phyloP scores from a whole-genome alignment of 1,284 basidiomycete species.

The Cystobasidium slooffiae region DNA sequence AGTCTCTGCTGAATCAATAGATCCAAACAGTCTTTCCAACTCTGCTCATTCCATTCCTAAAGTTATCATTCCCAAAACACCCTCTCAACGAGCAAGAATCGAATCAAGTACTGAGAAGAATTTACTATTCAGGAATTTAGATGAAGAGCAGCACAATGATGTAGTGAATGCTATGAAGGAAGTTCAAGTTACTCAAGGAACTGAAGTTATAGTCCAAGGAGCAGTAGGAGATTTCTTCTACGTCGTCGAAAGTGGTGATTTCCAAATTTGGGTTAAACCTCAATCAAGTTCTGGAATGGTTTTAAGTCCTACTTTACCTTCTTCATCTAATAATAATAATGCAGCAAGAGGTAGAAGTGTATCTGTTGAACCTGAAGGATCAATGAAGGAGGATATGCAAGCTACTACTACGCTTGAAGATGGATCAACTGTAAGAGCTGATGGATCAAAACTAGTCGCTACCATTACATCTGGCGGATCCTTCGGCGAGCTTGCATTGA shows the following conservation, averaged over 20 bases:
- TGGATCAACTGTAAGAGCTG: slow-evolving; percentile 59
- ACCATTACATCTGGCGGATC: slow-evolving; percentile 83
- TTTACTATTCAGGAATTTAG: slow-evolving; percentile 93
- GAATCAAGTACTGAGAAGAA: slow-evolving; percentile 83
- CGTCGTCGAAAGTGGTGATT: slow-evolving; percentile 85
- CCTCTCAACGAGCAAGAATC: slow-evolving; percentile 85
- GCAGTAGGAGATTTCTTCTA: slow-evolving; percentile 98
- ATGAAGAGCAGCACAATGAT: slow-evolving; percentile 91
- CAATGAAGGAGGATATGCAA: slow-evolving; percentile 45
- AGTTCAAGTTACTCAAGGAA: slow-evolving; percentile 69
- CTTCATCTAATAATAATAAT: background rate
- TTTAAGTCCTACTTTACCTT: slow-evolving; percentile 21
- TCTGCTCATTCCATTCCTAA: slow-evolving; percentile 61
- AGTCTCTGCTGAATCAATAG: slow-evolving; percentile 95
- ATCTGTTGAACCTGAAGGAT: slow-evolving; percentile 45
- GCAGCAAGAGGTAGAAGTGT: slow-evolving; percentile 16
- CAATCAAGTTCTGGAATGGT: slow-evolving; percentile 57
- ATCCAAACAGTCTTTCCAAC: slow-evolving; percentile 64
- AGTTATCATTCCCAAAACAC: slow-evolving; percentile 74
- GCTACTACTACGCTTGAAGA: slow-evolving; percentile 46
- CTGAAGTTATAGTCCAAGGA: slow-evolving; percentile 92
- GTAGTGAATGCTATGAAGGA: slow-evolving; percentile 97
- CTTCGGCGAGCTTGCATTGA: slow-evolving; percentile 95
- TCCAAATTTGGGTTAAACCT: slow-evolving; percentile 78
- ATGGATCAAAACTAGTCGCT: slow-evolving; percentile 69